phyloP scores from a whole-genome alignment of 768 basidiomycete genomes.

The Tricholomella constricta region DNA sequence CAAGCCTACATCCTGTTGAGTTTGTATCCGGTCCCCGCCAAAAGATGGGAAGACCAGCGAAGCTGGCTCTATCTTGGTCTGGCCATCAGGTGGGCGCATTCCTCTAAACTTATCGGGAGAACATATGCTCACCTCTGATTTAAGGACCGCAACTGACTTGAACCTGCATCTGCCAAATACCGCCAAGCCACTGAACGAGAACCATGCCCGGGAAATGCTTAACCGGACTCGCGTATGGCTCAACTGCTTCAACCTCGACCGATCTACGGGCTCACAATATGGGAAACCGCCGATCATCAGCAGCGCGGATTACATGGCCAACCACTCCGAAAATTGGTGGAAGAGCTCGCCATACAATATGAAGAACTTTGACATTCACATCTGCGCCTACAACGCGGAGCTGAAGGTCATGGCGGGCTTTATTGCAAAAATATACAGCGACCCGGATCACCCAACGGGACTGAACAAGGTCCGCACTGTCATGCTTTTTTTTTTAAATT shows the following conservation, averaged over 20 bases:
- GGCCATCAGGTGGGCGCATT: constrained; percentile 68
- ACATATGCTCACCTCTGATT: constrained; percentile 5
- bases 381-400: constrained; percentile 77
- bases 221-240: constrained; percentile 92
- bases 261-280: constrained; percentile 85
- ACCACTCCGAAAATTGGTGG: constrained; percentile 74
- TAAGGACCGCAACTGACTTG: constrained; percentile 84
- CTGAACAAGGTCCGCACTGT: constrained; percentile 65
- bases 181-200: constrained; percentile 75
- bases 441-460: constrained; percentile 73
- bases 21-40: constrained; percentile 73
- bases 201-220: constrained; percentile 81
- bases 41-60: constrained; percentile 87
- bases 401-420: constrained; percentile 66
- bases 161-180: constrained; percentile 81
- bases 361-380: constrained; percentile 76
- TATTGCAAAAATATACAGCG: constrained; percentile 64
- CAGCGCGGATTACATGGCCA: constrained; percentile 75
- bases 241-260: constrained; percentile 88
- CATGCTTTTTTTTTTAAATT: neutral
- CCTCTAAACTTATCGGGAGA: neutral
- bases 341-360: constrained; percentile 65
- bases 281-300: constrained; percentile 84
- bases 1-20: constrained; percentile 82
- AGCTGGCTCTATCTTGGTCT: constrained; percentile 89